phyloP scores from a whole-genome alignment of 2,329 filamentous ascomycete species.

The Penicillium expansum region DNA sequence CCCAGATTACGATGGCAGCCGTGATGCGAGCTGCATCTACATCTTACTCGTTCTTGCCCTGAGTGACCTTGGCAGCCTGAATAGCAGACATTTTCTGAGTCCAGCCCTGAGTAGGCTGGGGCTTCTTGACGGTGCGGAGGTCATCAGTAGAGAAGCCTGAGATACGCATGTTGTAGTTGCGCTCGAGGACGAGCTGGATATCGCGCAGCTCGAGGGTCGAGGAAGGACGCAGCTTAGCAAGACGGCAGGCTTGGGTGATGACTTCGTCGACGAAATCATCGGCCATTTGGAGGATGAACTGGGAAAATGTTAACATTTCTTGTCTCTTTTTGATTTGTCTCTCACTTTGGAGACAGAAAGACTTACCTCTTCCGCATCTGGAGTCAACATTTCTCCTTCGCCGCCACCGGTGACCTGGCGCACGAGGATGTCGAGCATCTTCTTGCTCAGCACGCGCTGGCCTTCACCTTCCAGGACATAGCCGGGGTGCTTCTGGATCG shows the following conservation, averaged over 20 bases:
- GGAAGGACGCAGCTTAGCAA: slow-evolving; percentile 88
- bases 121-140: slow-evolving; percentile 88
- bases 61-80: slow-evolving; percentile 77
- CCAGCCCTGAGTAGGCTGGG: slow-evolving; percentile 83
- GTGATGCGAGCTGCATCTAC: not conserved
- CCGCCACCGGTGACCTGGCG: slow-evolving; percentile 83
- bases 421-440: slow-evolving; percentile 93
- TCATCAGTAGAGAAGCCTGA: slow-evolving; percentile 94
- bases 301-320: not conserved
- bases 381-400: slow-evolving; percentile 74
- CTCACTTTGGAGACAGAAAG: not conserved
- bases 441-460: slow-evolving; percentile 92
- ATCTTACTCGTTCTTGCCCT: slow-evolving; percentile 42
- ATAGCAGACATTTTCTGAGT: slow-evolving; percentile 97
- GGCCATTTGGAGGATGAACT: slow-evolving; percentile 84
- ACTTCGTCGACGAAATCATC: slow-evolving; percentile 95
- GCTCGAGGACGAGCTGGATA: slow-evolving; percentile 77
- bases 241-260: slow-evolving; percentile 78
- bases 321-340: not conserved
- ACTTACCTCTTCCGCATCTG: slow-evolving; percentile 91
- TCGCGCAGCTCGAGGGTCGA: slow-evolving; percentile 87
- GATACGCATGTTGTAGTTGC: slow-evolving; percentile 85
- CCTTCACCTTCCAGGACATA: slow-evolving; percentile 89
- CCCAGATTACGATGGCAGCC: not conserved
- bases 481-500: slow-evolving; percentile 73